phyloP scores from a whole-genome alignment of 805 yeast genomes.

The Metschnikowia drakensbergensis region DNA sequence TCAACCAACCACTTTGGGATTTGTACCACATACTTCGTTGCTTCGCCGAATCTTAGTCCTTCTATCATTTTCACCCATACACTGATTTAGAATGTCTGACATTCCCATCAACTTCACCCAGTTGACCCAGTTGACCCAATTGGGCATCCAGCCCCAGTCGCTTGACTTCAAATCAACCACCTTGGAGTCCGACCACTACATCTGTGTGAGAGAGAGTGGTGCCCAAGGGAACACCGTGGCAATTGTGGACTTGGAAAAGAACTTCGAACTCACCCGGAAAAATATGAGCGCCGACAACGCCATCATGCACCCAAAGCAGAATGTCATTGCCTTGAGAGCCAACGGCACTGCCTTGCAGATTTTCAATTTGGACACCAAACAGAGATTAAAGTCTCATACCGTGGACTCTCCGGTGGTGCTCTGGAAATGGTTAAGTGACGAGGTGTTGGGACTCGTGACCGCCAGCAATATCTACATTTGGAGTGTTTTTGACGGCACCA shows the following conservation, averaged over 20 bases:
- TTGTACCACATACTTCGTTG: conserved; percentile 2
- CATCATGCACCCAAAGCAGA: conserved; percentile 88
- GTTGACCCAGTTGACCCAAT: conserved; percentile 78
- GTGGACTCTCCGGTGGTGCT: conserved; percentile 85
- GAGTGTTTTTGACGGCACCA: conserved; percentile 77
- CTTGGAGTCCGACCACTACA: conserved; percentile 86
- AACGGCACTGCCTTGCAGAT: conserved; percentile 95
- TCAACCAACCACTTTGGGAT: conserved; percentile 10
- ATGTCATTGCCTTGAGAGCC: conserved; percentile 89
- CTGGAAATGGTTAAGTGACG: conserved; percentile 88
- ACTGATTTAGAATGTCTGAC: conserved; percentile 37
- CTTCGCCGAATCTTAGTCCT: background rate
- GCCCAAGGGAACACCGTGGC: conserved; percentile 82
- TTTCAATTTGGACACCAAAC: conserved; percentile 82
- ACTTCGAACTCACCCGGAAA: conserved; percentile 78
- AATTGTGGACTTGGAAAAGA: conserved; percentile 77
- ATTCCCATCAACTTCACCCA: conserved; percentile 97
- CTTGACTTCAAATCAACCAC: conserved; percentile 93
- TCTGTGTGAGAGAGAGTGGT: conserved; percentile 70
- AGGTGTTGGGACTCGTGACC: conserved; percentile 79
- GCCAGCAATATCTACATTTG: conserved; percentile 71
- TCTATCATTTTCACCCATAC: background rate
- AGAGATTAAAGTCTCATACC: conserved; percentile 82
- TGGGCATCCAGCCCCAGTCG: conserved; percentile 81
- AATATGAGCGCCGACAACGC: conserved; percentile 97